Percentiles rank a stretch among this genome's conserved stretches.
Conservation (phyloP, 2,329 filamentous ascomycete species). For the Emergomyces orientalis region DNA sequence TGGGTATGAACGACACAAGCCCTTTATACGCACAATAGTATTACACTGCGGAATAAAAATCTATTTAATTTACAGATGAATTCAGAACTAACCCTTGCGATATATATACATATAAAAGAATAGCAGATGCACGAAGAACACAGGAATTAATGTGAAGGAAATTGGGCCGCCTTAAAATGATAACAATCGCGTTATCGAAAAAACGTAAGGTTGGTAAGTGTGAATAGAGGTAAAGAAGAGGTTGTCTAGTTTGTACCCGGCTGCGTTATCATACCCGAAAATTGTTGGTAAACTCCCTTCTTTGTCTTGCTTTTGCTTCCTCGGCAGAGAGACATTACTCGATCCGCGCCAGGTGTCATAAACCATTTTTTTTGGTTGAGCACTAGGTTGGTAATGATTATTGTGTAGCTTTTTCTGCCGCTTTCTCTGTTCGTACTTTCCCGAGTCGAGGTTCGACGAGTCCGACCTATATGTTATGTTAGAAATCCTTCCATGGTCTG, state of each 20-base stretch:
- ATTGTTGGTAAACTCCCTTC: neutral
- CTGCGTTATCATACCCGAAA: neutral
- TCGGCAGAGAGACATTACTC: neutral
- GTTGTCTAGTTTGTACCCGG: neutral
- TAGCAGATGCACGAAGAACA: neutral
- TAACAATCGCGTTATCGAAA: constrained; percentile 1
- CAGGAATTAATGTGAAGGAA: neutral
- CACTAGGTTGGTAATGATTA: neutral
- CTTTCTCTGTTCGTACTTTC: neutral
- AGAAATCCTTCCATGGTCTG: neutral
- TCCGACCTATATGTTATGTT: constrained; percentile 23
- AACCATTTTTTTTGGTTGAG: neutral
- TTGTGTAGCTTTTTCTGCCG: constrained; percentile 1
- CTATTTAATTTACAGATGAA: neutral
- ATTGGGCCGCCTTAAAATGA: constrained; percentile 2
- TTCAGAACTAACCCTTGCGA: neutral
- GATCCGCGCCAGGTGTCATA: neutral
- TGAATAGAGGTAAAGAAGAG: neutral
- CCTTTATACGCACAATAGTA: neutral
- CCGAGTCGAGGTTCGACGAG: constrained; percentile 25
- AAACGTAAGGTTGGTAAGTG: neutral
- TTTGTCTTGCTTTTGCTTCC: neutral
- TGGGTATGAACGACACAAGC: neutral
- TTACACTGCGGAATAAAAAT: neutral
- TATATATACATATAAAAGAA: neutral